Evolutionary conservation across 805 yeast genomes (phyloP), one percentile per base, ranked within the genome.

Genomic region (Candida arabinofermentans): DNA sequence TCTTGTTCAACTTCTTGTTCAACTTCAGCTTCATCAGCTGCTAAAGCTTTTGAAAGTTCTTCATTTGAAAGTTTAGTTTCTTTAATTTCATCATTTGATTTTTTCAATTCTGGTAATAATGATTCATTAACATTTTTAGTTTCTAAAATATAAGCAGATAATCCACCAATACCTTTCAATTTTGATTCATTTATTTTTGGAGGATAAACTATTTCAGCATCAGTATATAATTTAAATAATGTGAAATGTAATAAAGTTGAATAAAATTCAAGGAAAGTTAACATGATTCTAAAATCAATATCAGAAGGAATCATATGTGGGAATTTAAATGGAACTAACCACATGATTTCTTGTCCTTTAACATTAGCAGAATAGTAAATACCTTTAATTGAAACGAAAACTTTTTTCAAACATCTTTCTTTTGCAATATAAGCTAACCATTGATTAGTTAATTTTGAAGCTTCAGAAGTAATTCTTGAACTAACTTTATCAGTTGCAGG

Each of bases 271-370:
- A 93, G 75, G 67, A 93, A 93, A 1, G 98, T 91, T 58, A 88
- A 73, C 99, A 93, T 93, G 70, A 93, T 88, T 66, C 93, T 78
- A 72, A 93, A 91, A 67, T 93, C 99, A 45, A 93, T 81, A 64
- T 93, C 98, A 34, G 83, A 67, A 36, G 99, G 98, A 53, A 93
- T 84, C 64, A 86, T 86, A 64, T 91, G 95, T 16, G 99, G 96
- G 71, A 90, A 93, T 66, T 89, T 93, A 76, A 83, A 93, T 19
- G 99, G 99, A 36, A 88, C 95, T 46, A 93, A 78, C 99, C 99
- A 93, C 67, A 91, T 78, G 35, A 93, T 75, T 51, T 87, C 96
- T 65, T 89, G 96, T 51, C 99, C 99, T 63, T 77, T 81, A 36
- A 93, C 80, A 47, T 63, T 77, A 26, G 96, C 98, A 63, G 89